Evolutionary conservation across 495 filamentous ascomycete species (phyloP), one percentile per base, ranked within the genome.

Genomic region (Cudoniella acicularis): DNA sequence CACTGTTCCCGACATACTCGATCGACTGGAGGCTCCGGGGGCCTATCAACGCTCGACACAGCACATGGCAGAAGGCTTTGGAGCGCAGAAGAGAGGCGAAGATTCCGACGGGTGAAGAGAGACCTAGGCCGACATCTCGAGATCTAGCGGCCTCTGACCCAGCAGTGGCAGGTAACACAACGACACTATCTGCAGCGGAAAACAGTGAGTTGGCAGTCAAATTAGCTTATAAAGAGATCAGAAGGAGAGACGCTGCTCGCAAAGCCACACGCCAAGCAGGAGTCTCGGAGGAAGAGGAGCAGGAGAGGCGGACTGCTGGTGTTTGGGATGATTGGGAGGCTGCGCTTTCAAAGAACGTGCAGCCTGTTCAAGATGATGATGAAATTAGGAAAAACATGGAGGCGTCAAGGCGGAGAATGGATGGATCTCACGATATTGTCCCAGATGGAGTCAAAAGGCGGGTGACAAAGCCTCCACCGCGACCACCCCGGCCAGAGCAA

Each of bases 141-240:
- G 64, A 70, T 26, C 70, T 72, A 56, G 73, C 78, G n/a, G 71
- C 73, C 13, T 70, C 71, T 16, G 81, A 82, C 45, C 74, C 77
- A 0, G 75, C 77, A 8, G 54, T 82, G 4, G 76, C 78, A 4
- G 69, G 73, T 65, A 67, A 67, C 49, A 58, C 72, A 54, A 57
- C 54, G 2, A 71, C 84, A 4, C 71, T 96, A 20, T 86, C 89
- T 67, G 89, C 87, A 2, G 80, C 75, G 10, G 82, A 89, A 52
- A 79, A 95, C 58, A 79, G 82, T 55, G 85, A 91, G 27, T 78
- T 96, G 40, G 91, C 91, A 9, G 87, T 95, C 4, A 79, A 87
- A 60, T 64, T 96, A 36, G 90, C 90, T 0, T 82, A 85, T 54
- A 84, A 79, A 18, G 90, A 96, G 70, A 83, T 93, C 46, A 77